Percentiles rank a stretch among this genome's conserved stretches.
Evolutionary conservation across 2,329 filamentous ascomycete genomes (phyloP).

Genomic region (Leptographium wingfieldii): DNA sequence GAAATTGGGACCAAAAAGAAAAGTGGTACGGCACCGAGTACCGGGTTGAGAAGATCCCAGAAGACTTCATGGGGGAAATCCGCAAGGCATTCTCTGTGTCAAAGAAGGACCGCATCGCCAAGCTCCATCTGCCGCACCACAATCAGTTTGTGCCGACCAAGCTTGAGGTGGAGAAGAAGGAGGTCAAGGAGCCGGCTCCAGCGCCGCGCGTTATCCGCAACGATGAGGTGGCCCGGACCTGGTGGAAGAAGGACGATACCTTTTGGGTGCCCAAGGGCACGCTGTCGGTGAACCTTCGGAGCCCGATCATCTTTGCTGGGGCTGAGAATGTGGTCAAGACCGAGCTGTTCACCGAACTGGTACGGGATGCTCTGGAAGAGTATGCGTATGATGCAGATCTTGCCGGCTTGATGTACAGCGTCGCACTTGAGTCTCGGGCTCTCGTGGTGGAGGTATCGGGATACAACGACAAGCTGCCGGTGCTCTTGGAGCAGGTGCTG

Average conservation of each 20-base stretch:
- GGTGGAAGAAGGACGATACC: constrained; percentile 97
- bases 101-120: constrained; percentile 46
- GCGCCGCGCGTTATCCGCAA: constrained; percentile 75
- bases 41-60: constrained; percentile 65
- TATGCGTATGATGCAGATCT: constrained; percentile 95
- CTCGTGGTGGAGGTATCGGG: constrained; percentile 70
- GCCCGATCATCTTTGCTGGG: constrained; percentile 65
- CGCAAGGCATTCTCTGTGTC: constrained; percentile 47
- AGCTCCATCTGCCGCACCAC: constrained; percentile 76
- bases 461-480: constrained; percentile 92
- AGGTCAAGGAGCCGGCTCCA: constrained; percentile 61
- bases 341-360: constrained; percentile 69
- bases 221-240: constrained; percentile 66
- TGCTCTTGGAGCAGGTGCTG: constrained; percentile 81
- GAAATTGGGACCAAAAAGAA: constrained; percentile 76
- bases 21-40: constrained; percentile 98
- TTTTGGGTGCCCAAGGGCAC: constrained; percentile 98
- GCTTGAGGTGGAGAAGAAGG: constrained; percentile 88
- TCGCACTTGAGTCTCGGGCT: constrained; percentile 60
- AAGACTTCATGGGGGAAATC: constrained; percentile 61
- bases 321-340: constrained; percentile 69
- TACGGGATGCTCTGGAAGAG: constrained; percentile 78
- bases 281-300: constrained; percentile 67
- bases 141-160: constrained; percentile 95
- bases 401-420: constrained; percentile 72